These are phyloP conservation scores for Catenaria anguillulae DNA, from an alignment of 371 early-diverging fungal species.

Conservation along the genomic window DNA sequence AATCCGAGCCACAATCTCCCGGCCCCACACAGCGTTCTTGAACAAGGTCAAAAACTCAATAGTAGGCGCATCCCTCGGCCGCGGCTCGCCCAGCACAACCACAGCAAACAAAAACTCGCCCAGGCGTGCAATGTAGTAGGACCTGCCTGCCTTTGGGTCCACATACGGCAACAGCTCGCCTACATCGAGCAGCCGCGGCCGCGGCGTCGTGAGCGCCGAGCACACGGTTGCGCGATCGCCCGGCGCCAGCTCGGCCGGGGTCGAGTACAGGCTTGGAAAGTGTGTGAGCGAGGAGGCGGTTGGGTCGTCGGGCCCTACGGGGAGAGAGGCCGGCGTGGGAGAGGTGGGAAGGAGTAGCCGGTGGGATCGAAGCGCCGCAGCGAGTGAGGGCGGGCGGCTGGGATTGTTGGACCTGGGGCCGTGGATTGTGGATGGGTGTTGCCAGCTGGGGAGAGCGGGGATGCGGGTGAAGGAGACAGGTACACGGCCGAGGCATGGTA, in stretches of 20 bases:
- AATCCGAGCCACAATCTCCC: no score
- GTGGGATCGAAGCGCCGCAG: neutral
- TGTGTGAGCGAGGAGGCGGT: neutral
- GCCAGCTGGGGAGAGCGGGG: neutral
- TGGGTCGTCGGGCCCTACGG: neutral
- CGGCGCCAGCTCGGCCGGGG: neutral
- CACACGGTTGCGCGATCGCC: neutral
- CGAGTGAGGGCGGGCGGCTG: no score
- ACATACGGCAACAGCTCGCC: conserved; percentile 3
- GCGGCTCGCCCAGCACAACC: no score
- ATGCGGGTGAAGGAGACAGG: no score
- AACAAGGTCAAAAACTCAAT: no score
- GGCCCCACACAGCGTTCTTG: no score
- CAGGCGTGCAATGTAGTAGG: neutral
- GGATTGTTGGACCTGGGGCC: no score
- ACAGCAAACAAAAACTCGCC: no score
- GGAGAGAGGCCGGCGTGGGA: no score
- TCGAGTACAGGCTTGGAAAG: neutral
- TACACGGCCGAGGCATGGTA: neutral
- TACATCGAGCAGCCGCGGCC: neutral
- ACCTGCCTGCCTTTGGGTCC: neutral
- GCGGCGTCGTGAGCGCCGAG: neutral
- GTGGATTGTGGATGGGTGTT: no score
- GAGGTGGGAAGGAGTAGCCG: neutral
- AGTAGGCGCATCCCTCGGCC: no score